Conservation (phyloP, 208 protist genomes). For the Sergeia podlipaevii region DNA sequence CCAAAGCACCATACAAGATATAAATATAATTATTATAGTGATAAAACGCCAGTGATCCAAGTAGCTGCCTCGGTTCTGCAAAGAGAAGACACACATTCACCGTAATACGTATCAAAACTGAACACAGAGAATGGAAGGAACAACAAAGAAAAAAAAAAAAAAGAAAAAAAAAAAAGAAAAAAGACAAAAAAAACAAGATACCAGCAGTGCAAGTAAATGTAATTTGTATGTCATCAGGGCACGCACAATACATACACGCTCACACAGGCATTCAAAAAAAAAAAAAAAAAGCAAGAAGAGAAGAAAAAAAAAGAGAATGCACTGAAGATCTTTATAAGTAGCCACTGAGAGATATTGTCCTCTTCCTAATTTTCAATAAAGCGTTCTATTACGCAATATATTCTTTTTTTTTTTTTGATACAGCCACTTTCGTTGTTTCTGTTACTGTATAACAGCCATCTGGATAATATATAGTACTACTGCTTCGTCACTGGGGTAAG, state of each 20-base stretch:
- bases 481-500: constrained; percentile 9
- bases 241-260: not conserved
- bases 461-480: not conserved
- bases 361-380: too few species aligned
- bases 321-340: not conserved
- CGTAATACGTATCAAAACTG: too few species aligned
- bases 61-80: too few species aligned
- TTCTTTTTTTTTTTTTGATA: constrained; percentile 15
- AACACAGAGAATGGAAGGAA: too few species aligned
- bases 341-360: constrained; percentile 4
- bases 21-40: too few species aligned
- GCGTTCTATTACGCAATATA: too few species aligned
- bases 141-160: constrained; percentile 4
- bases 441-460: not conserved
- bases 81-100: too few species aligned
- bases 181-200: constrained; percentile 6
- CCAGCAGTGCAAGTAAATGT: too few species aligned
- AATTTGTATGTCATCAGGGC: not conserved
- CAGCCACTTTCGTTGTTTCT: not conserved
- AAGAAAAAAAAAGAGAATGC: not conserved
- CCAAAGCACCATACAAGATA: too few species aligned
- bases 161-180: constrained; percentile 1
- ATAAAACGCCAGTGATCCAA: too few species aligned
- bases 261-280: not conserved
- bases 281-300: constrained; percentile 4